Evolutionary conservation across 331 rosid genomes (phyloP).

Genomic region (Acacia pycnantha): DNA sequence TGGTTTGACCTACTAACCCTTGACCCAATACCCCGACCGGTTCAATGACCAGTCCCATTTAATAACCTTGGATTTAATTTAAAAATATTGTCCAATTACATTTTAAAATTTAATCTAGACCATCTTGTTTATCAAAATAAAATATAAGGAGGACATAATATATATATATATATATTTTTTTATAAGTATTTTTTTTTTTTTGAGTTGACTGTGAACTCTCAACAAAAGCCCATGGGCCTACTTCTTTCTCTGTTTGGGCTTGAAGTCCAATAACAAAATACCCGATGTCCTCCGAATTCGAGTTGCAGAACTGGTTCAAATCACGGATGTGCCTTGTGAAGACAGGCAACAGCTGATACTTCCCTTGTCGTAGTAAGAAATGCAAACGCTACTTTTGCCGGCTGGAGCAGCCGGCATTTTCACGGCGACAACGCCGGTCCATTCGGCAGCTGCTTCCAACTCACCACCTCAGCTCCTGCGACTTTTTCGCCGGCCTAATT

Average conservation of each 20-base stretch:
- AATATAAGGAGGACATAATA: not conserved
- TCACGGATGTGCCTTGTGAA: not conserved
- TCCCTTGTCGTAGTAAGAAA: not conserved
- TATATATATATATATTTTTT: too few relatives aligned
- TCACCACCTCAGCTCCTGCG: slow-evolving; percentile 25
- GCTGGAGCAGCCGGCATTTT: slow-evolving; percentile 48
- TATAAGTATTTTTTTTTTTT: too few relatives aligned
- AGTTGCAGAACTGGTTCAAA: not conserved
- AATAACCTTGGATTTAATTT: not conserved
- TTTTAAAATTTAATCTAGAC: not conserved
- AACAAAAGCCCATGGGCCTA: not conserved
- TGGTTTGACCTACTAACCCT: too few relatives aligned
- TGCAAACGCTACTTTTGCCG: slow-evolving; percentile 81
- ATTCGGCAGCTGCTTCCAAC: slow-evolving; percentile 21
- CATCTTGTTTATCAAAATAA: not conserved
- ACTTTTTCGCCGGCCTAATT: slow-evolving; percentile 24
- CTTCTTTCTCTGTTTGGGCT: not conserved
- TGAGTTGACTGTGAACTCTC: not conserved
- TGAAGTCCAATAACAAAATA: not conserved
- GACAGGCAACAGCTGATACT: not conserved
- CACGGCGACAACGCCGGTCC: slow-evolving; percentile 25
- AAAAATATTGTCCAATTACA: not conserved
- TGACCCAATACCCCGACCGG: too few relatives aligned
- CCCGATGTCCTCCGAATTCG: not conserved
- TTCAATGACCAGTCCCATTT: too few relatives aligned